phyloP scores from a whole-genome alignment of 2,329 filamentous ascomycete species.

The Zarea fungicola region DNA sequence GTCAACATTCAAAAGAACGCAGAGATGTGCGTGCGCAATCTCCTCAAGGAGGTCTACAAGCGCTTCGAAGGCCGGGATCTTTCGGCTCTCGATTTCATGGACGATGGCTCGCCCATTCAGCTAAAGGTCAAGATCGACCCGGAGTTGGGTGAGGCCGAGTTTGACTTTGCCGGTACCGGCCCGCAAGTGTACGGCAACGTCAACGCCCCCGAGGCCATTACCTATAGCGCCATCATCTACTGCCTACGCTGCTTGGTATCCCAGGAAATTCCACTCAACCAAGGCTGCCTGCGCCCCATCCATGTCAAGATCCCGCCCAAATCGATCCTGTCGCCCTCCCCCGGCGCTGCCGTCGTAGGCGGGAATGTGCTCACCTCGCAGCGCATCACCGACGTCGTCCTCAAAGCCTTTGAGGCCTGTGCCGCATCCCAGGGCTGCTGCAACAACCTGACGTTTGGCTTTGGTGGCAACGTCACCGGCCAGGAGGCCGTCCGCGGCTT shows the following conservation, averaged over 20 bases:
- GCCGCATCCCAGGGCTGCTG: slow-evolving; percentile 75
- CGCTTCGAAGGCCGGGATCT: slow-evolving; percentile 67
- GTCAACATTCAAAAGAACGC: slow-evolving; percentile 74
- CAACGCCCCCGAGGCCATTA: slow-evolving; percentile 78
- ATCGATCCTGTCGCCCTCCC: slow-evolving; percentile 69
- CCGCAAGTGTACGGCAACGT: slow-evolving; percentile 76
- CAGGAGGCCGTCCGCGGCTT: slow-evolving; percentile 35
- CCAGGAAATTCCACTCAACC: slow-evolving; percentile 78
- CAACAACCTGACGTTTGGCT: slow-evolving; percentile 81
- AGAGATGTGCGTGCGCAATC: slow-evolving; percentile 65
- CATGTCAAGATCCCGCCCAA: slow-evolving; percentile 67
- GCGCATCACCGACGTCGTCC: slow-evolving; percentile 40
- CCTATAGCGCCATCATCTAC: slow-evolving; percentile 83
- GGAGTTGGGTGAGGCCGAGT: slow-evolving; percentile 69
- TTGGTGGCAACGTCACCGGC: slow-evolving; percentile 44
- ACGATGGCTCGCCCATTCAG: slow-evolving; percentile 72
- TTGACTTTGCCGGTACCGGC: slow-evolving; percentile 76
- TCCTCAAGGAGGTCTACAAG: slow-evolving; percentile 66
- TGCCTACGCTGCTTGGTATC: slow-evolving; percentile 74
- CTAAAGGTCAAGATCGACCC: slow-evolving; percentile 71
- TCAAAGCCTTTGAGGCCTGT: slow-evolving; percentile 72
- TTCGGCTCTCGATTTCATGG: slow-evolving; percentile 73
- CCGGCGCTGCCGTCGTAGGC: slow-evolving; percentile 73
- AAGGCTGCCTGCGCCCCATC: slow-evolving; percentile 73
- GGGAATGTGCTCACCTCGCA: slow-evolving; percentile 62